phyloP scores from a whole-genome alignment of 164 flowering plant species.

The Litsea cubeba region DNA sequence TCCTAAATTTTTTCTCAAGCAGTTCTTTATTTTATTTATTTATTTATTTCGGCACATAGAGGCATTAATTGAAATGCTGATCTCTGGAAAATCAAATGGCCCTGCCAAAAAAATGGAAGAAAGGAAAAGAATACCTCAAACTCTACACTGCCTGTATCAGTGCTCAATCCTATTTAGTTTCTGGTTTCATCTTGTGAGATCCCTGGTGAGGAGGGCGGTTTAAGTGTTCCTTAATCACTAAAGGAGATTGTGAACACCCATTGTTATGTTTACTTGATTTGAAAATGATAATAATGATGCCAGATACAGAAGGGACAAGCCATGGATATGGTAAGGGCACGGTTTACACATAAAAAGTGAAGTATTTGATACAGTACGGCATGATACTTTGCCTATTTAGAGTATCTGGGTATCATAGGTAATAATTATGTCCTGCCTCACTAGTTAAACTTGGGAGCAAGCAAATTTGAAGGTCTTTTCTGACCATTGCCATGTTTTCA shows the following conservation, averaged over 20 bases:
- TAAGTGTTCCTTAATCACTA: background rate
- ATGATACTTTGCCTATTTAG: too few species aligned
- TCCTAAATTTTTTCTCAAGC: too few species aligned
- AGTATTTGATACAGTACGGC: too few species aligned
- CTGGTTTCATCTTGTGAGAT: background rate
- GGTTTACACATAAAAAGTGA: too few species aligned
- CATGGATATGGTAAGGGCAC: too few species aligned
- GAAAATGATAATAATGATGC: background rate
- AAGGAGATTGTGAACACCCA: background rate
- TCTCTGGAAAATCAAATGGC: background rate
- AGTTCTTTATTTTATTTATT: too few species aligned
- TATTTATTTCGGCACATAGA: too few species aligned
- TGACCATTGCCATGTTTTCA: background rate
- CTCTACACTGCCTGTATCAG: background rate
- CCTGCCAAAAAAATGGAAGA: background rate
- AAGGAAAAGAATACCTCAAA: background rate
- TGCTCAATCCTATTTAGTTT: background rate
- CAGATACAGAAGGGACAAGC: background rate
- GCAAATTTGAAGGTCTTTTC: background rate
- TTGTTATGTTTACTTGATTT: background rate
- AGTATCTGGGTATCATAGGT: too few species aligned
- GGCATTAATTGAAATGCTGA: too few species aligned
- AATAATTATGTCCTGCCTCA: too few species aligned
- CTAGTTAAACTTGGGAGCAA: too few species aligned
- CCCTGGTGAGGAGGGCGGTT: background rate